A percentile compares a stretch with the other conserved stretches of the same genome.
phyloP scores from a whole-genome alignment of 257 asterid species.

The Avicennia marina region DNA sequence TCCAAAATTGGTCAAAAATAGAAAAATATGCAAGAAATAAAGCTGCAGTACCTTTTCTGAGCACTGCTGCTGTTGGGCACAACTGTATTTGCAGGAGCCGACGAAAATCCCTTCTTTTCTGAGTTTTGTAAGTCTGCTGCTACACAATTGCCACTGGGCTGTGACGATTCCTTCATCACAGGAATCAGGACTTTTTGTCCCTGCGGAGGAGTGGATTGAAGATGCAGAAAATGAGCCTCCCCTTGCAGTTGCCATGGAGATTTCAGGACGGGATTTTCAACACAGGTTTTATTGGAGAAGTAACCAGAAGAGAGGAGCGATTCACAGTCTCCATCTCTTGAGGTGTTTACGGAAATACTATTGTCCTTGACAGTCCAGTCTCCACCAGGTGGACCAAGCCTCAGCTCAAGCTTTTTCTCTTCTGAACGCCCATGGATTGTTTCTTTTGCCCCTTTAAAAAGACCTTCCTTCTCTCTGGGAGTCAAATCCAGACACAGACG shows the following conservation, averaged over 20 bases:
- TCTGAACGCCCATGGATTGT: conserved; percentile 33
- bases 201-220: conserved; percentile 28
- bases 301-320: neutral
- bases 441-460: conserved; percentile 29
- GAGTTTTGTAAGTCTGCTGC: neutral
- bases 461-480: conserved; percentile 31
- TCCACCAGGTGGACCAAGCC: conserved; percentile 82
- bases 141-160: conserved; percentile 40
- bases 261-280: conserved; percentile 14
- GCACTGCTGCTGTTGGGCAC: conserved; percentile 31
- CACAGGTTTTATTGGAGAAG: neutral
- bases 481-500: conserved; percentile 66
- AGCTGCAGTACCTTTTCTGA: conserved; percentile 73
- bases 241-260: conserved; percentile 40
- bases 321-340: conserved; percentile 14
- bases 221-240: conserved; percentile 33
- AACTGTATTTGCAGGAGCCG: neutral
- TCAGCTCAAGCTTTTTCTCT: conserved; percentile 73
- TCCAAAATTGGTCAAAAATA: too few species aligned
- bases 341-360: too few species aligned
- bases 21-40: neutral
- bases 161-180: conserved; percentile 58
- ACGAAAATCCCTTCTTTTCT: neutral
- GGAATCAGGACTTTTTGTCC: conserved; percentile 13
- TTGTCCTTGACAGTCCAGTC: conserved; percentile 33